Evolutionary conservation across 2,329 filamentous ascomycete species (phyloP), one percentile per base, ranked within the genome.

Genomic region (Exophiala bonariae): DNA sequence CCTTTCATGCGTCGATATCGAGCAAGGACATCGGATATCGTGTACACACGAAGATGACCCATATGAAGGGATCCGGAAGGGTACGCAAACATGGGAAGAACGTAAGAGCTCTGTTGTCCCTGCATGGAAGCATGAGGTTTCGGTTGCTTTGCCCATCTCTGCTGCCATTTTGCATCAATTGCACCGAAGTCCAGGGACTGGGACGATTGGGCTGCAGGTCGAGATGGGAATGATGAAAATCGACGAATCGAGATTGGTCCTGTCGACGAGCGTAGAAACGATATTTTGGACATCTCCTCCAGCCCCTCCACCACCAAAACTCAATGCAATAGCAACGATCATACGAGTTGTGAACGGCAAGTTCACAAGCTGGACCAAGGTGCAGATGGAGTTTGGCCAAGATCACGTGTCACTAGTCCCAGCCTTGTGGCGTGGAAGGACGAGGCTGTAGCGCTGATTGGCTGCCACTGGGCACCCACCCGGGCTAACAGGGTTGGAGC

Each of bases 21-120:
- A 11, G 89, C 83, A 42, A 95, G 71, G 8, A 91, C 86, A 71
- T 96, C 90, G 51, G 89, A 89, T 55, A 96, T 93, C 30, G 89
- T 89, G 72, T 95, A 96, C 40, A 95, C 89, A 37, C 90, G 83
- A 31, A 95, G 73, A 66, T 96, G 90, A 11, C 90, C 90, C 51
- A 95, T 82, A 65, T 96, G 90, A 20, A 96, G 77, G 22, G 83
- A 84, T 22, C 90, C 90, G 0, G 90, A 95, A 1, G 90, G 90
- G 65, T 96, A 96, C 0, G 90, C 90, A 63, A 95, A 95, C 90
- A 96, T 96, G 56, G 90, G 85, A 44, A 95, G 75, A 52, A 95
- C 81, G 65, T 92, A 95, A 20, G 69, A 71, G 50, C 73, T 76
- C 14, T 56, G 67, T 66, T 22, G 55, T 4, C 35, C 14, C n/a